Evolutionary conservation across 306 rosid species (phyloP), one percentile per base, ranked within the genome.

Genomic region (Cucumis melo): DNA sequence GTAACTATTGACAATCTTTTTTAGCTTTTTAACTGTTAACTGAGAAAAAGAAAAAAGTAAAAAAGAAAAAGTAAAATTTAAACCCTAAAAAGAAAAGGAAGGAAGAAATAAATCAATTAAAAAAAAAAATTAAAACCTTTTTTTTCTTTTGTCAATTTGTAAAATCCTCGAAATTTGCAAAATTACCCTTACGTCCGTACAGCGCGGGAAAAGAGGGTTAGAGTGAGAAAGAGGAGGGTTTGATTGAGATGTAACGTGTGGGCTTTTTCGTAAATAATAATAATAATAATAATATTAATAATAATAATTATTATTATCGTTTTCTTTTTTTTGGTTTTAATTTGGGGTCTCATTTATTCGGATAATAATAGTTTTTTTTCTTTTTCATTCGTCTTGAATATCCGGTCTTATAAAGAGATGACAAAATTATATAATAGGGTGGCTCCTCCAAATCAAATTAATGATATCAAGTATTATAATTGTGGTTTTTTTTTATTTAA

Each of bases 241-340:
- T 82, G 86, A 80, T 78, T 73, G 81, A 32, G 83, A 85, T 85
- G 88, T 85, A 75, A 80, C 89, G 86, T 80, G 82, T 84, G 65
- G 70, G 8, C n/a, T 48, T 71, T 71, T 48, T 71, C 76, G 42
- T 71, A 71, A 54, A 55, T 56, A 56, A 3, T 20, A 56, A 2
- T 56, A 8, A 56, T 56, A n/a, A 4, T 5, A 51, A 51, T 51
- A 51, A 51, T n/a, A n/a, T n/a, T n/a, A 54, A 55, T 56, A 56
- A 3, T 20, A 56, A 2, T 56, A 8, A 56, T 56, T 8, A 4
- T 5, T 16, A 51, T 51, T 16, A 51, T 51, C 56, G 3, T 59
- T 23, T 24, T 23, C 8, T 2, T 62, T 62, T 61, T 38, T 38
- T 0, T 29, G 34, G 27, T 24, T 58, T 58, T 24, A 57, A n/a